Evolutionary conservation across 768 basidiomycete species (phyloP).

Genomic region (Phaeotremella fagi): DNA sequence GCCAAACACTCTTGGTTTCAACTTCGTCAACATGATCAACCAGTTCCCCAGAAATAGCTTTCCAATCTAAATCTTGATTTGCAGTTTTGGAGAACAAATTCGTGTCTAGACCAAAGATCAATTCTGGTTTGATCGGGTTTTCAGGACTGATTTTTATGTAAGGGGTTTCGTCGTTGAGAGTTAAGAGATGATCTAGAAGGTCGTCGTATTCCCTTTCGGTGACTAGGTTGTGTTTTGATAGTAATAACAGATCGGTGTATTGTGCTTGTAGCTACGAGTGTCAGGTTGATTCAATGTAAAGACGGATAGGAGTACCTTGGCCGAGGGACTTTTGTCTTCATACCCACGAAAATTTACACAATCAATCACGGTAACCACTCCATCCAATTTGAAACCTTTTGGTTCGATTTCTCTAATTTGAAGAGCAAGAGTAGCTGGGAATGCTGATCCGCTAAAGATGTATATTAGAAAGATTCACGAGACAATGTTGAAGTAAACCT

Average conservation of each 20-base stretch:
- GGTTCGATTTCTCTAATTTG: slow-evolving; percentile 86
- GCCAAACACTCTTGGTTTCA: slow-evolving; percentile 66
- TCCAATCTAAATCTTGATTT: slow-evolving; percentile 39
- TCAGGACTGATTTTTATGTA: slow-evolving; percentile 61
- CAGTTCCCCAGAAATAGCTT: slow-evolving; percentile 11
- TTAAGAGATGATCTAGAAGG: slow-evolving; percentile 79
- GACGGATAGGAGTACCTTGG: slow-evolving; percentile 63
- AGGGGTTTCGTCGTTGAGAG: slow-evolving; percentile 83
- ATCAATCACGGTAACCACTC: slow-evolving; percentile 78
- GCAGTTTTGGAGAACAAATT: slow-evolving; percentile 57
- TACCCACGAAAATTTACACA: slow-evolving; percentile 82
- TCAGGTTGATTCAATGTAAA: neutral
- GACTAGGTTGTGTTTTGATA: slow-evolving; percentile 88
- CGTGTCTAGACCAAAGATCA: slow-evolving; percentile 89
- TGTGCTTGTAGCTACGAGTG: slow-evolving; percentile 59
- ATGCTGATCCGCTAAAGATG: slow-evolving; percentile 72
- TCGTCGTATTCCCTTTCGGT: slow-evolving; percentile 72
- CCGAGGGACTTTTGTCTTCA: slow-evolving; percentile 85
- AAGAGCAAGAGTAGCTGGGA: slow-evolving; percentile 90
- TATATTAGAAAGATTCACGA: neutral
- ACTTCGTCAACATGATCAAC: slow-evolving; percentile 74
- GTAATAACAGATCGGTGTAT: slow-evolving; percentile 84
- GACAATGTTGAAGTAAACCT: neutral
- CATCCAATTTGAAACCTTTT: slow-evolving; percentile 77
- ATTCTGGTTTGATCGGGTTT: slow-evolving; percentile 63